phyloP scores from a whole-genome alignment of 495 filamentous ascomycete genomes.

The Talaromyces borbonicus region DNA sequence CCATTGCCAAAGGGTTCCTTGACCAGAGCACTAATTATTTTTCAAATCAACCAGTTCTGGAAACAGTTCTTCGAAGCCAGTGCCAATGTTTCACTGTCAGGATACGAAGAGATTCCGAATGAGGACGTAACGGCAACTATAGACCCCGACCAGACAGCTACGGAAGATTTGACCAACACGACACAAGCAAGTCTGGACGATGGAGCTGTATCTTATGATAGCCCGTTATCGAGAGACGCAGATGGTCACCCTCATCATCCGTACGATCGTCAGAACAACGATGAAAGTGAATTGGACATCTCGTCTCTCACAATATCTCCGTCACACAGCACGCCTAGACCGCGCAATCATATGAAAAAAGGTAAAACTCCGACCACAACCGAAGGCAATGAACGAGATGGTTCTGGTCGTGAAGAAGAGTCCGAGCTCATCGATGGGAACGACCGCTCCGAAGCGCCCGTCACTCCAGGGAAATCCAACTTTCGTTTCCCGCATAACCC shows the following conservation, averaged over 20 bases:
- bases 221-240: conserved; percentile 21
- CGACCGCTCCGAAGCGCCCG: conserved; percentile 14
- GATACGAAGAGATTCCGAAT: conserved; percentile 71
- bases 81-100: conserved; percentile 93
- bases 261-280: too few relatives aligned
- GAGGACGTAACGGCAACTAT: conserved; percentile 33
- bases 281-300: conserved; percentile 41
- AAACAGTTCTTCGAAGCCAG: conserved; percentile 99
- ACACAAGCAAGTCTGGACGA: conserved; percentile 20
- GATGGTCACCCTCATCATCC: conserved; percentile 15
- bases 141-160: conserved; percentile 38
- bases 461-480: conserved; percentile 27
- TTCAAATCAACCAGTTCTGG: conserved; percentile 84
- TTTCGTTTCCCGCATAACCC: conserved; percentile 17
- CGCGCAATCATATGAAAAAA: conserved; percentile 23
- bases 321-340: conserved; percentile 40
- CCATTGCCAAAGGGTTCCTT: conserved; percentile 99
- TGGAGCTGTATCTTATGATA: conserved; percentile 26
- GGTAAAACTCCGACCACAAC: conserved; percentile 22
- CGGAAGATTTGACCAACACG: conserved; percentile 42
- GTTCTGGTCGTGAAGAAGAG: not conserved
- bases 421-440: not conserved
- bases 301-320: conserved; percentile 47
- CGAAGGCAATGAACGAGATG: conserved; percentile 45
- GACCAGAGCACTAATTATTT: not conserved